Conservation (phyloP, 257 asterid species). For the Penstemon barbatus region DNA sequence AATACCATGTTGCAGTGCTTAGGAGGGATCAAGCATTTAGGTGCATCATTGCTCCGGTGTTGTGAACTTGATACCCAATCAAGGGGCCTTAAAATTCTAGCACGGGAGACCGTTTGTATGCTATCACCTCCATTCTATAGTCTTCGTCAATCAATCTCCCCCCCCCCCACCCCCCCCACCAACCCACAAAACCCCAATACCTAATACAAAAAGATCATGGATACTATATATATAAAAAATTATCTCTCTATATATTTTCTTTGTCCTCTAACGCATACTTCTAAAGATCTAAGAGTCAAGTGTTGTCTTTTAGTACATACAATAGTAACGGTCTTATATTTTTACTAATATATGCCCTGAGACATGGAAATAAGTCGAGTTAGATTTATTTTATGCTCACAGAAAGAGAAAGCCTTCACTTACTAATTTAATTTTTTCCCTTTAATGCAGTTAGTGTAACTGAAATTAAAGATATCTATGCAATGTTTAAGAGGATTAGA, state of each 20-base stretch:
- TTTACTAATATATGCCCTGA: conserved; percentile 7
- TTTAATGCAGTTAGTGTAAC: conserved; percentile 86
- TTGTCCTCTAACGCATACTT: neutral
- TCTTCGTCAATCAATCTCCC: conserved; percentile 5
- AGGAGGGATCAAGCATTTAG: conserved; percentile 85
- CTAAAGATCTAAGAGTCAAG: neutral
- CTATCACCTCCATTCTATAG: conserved; percentile 27
- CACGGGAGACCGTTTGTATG: conserved; percentile 99
- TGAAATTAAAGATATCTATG: conserved; percentile 97
- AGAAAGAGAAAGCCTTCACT: conserved; percentile 21
- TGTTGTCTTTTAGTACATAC: no score
- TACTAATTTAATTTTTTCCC: conserved; percentile 16
- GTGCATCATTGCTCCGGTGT: conserved; percentile 85
- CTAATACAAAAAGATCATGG: conserved; percentile 2
- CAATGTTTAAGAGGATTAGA: conserved; percentile 96
- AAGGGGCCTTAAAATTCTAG: conserved; percentile 86
- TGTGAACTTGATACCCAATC: conserved; percentile 87
- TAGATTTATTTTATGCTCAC: conserved; percentile 7
- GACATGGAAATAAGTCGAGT: conserved; percentile 10
- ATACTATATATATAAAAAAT: neutral
- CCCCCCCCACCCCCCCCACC: neutral
- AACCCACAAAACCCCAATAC: neutral
- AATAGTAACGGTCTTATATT: neutral
- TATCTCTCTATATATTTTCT: neutral
- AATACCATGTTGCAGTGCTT: conserved; percentile 90